Evolutionary conservation across 768 basidiomycete genomes (phyloP), one percentile per base, ranked within the genome.

Genomic region (Dendrothele bispora): DNA sequence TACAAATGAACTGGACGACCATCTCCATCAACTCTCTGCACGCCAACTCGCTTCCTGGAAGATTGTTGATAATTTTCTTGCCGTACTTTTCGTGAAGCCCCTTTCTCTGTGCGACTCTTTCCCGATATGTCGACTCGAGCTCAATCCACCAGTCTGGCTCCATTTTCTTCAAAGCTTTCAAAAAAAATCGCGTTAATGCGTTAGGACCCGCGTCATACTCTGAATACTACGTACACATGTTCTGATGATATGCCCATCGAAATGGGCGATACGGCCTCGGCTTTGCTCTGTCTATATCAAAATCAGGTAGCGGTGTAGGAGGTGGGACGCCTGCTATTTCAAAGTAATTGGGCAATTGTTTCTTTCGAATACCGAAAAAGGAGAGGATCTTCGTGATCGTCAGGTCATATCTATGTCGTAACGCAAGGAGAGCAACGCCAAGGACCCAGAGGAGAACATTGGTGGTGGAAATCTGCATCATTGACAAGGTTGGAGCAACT

Each of bases 91-190:
- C 51, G 46, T 73, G 69, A 7, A 79, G 63, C 22, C 59, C 51
- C 49, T 67, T 69, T 28, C 78, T 66, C 35, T 79, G 72, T 2
- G 59, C 52, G 27, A 80, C 66, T 27, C 75, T 68, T 38, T 67
- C 62, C 0, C 61, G 60, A 55, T 80, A 80, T 0, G 77, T 75
- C 5, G 74, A 75, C 51, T 80, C 78, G 14, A 81, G 67, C 48
- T 81, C 79, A n/a, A 81, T 60, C 77, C 77, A 80, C 61, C 71
- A 79, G 51, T 80, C 76, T 4, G 74, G 72, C 40, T 80, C 78
- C 53, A 80, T 63, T 36, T 61, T 67, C 60, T 69, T 70, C 21
- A 80, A 54, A 25, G 77, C 79, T 75, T 28, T 5, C 38, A n/a
- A n/a, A n/a, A n/a, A 40, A 11, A 18, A 35, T 20, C 7, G 30